Conservation (phyloP, 495 filamentous ascomycete genomes). For the Recurvomyces mirabilis region DNA sequence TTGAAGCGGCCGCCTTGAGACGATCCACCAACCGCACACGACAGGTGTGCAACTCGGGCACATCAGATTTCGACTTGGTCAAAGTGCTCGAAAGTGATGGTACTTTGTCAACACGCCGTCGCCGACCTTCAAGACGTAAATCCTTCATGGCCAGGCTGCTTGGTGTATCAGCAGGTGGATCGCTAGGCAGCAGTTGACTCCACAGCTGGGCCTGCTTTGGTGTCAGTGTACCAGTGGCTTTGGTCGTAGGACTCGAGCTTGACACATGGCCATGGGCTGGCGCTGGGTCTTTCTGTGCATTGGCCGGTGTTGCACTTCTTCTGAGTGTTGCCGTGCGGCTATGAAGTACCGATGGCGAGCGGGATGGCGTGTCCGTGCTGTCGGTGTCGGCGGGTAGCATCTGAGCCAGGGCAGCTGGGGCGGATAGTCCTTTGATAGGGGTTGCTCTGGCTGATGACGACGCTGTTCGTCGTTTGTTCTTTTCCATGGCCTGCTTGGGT, state of each 20-base stretch:
- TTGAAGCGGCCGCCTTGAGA: conserved; percentile 19
- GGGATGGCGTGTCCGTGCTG: conserved; percentile 5
- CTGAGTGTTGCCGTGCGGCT: conserved; percentile 11
- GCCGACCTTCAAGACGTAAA: conserved; percentile 19
- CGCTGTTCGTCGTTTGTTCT: no score
- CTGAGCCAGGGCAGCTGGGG: conserved; percentile 23
- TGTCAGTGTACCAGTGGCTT: conserved; percentile 17
- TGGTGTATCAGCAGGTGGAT: conserved; percentile 15
- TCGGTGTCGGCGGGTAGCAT: conserved; percentile 22
- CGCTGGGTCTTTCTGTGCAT: conserved; percentile 8
- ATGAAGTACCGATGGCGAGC: conserved; percentile 16
- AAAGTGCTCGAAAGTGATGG: conserved; percentile 4
- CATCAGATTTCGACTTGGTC: conserved; percentile 23
- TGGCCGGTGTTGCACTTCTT: conserved; percentile 18
- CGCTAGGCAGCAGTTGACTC: conserved; percentile 23
- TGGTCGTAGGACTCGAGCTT: conserved; percentile 1
- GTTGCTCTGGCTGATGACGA: conserved; percentile 2
- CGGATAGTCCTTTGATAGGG: conserved; percentile 22
- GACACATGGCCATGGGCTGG: not conserved
- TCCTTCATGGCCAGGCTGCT: conserved; percentile 22
- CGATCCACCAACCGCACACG: conserved; percentile 26
- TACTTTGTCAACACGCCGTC: not conserved
- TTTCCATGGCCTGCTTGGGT: no score
- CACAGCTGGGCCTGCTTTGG: conserved; percentile 26
- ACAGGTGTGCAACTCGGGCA: conserved; percentile 16